Conservation (phyloP, 2,329 filamentous ascomycete species). For the Fusarium nisikadoi region DNA sequence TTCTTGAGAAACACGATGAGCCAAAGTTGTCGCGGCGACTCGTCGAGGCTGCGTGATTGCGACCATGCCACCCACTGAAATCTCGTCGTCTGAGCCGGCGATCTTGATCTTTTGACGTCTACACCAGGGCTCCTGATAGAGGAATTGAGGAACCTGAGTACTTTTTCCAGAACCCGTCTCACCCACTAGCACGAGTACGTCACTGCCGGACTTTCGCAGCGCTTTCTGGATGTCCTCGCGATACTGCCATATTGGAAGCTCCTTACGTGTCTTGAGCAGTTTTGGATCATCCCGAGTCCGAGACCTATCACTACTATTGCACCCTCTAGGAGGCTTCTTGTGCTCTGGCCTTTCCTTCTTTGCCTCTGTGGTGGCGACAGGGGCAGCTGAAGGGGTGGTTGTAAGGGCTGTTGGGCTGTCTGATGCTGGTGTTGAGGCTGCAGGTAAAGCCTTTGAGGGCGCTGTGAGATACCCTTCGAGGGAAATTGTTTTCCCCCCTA, state of each 20-base stretch:
- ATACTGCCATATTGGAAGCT: constrained; percentile 83
- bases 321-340: constrained; percentile 16
- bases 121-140: constrained; percentile 84
- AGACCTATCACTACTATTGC: constrained; percentile 12
- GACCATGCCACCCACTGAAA: constrained; percentile 78
- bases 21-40: constrained; percentile 92
- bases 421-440: constrained; percentile 10
- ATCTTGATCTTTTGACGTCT: constrained; percentile 65
- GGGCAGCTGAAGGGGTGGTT: constrained; percentile 1
- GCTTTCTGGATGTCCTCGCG: constrained; percentile 74
- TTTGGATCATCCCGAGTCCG: constrained; percentile 45
- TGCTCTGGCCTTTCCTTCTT: neutral
- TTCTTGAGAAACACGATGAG: constrained; percentile 87
- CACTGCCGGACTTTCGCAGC: constrained; percentile 64
- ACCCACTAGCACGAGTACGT: constrained; percentile 87
- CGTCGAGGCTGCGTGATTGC: constrained; percentile 94
- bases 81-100: constrained; percentile 50
- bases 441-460: constrained; percentile 41
- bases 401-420: constrained; percentile 1
- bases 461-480: constrained; percentile 60
- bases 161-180: constrained; percentile 98
- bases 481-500: constrained; percentile 61
- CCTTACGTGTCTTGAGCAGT: constrained; percentile 64
- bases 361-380: neutral
- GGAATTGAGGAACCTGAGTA: constrained; percentile 94